These are phyloP conservation scores for Botrytis elliptica DNA, from an alignment of 2,329 filamentous ascomycete genomes.

Conservation along the genomic window DNA sequence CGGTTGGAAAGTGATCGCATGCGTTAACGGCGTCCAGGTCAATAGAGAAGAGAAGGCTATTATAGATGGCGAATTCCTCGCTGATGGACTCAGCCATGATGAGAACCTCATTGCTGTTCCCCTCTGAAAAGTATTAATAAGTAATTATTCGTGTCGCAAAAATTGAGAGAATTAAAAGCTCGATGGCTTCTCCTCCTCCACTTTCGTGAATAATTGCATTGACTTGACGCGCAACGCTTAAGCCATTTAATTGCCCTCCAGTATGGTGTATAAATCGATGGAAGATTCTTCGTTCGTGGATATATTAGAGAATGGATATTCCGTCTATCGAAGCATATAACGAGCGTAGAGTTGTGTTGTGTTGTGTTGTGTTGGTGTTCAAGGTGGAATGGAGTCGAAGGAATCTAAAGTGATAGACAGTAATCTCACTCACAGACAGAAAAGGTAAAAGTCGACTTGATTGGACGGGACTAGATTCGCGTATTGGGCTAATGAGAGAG, in stretches of 20 bases:
- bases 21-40: slow-evolving; percentile 43
- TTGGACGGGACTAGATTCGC: slow-evolving; percentile 13
- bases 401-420: not conserved
- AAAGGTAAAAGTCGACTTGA: not conserved
- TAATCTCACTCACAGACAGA: slow-evolving; percentile 15
- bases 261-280: not conserved
- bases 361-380: slow-evolving; percentile 8
- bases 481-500: slow-evolving; percentile 12
- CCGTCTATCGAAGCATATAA: slow-evolving; percentile 2
- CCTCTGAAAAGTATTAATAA: slow-evolving; percentile 23
- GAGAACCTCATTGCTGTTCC: slow-evolving; percentile 38
- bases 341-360: slow-evolving; percentile 9
- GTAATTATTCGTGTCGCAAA: slow-evolving; percentile 22
- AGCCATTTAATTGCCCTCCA: slow-evolving; percentile 22
- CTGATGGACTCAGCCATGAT: slow-evolving; percentile 37
- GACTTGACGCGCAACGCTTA: slow-evolving; percentile 14
- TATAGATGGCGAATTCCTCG: slow-evolving; percentile 34
- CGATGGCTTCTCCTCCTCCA: slow-evolving; percentile 25
- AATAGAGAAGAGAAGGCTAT: slow-evolving; percentile 46
- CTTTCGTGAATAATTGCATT: slow-evolving; percentile 23
- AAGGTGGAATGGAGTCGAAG: slow-evolving; percentile 13
- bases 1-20: slow-evolving; percentile 58
- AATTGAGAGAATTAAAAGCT: slow-evolving; percentile 24
- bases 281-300: not conserved
- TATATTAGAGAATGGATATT: not conserved